Evolutionary conservation across 805 yeast species (phyloP).

Genomic region (Starmerella sirachaensis): DNA sequence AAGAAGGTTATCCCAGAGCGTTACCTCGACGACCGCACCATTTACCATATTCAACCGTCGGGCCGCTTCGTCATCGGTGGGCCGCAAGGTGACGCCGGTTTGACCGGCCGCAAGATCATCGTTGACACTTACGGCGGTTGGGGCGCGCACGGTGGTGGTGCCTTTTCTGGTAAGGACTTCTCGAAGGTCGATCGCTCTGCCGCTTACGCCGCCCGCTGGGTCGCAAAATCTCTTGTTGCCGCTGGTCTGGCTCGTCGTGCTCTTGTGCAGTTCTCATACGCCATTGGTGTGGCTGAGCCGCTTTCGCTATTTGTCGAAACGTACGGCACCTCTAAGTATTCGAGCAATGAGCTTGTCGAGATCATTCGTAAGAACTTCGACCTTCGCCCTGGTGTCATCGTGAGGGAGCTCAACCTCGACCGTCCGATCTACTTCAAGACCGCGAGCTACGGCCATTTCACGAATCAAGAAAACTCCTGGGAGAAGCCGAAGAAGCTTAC

Average conservation of each 20-base stretch:
- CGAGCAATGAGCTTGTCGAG: conserved; percentile 79
- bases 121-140: conserved; percentile 99
- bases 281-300: conserved; percentile 99
- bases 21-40: conserved; percentile 85
- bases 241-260: conserved; percentile 96
- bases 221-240: conserved; percentile 91
- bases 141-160: conserved; percentile 99
- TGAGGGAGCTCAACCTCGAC: conserved; percentile 90
- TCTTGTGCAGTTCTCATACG: conserved; percentile 96
- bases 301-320: conserved; percentile 94
- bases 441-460: conserved; percentile 99
- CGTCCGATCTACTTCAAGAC: conserved; percentile 99
- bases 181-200: conserved; percentile 99
- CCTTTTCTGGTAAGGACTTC: conserved; percentile 99
- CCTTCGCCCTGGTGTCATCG: conserved; percentile 98
- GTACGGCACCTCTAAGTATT: conserved; percentile 89
- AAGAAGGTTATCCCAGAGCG: conserved; percentile 86
- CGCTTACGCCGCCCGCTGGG: conserved; percentile 99
- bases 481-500: conserved; percentile 67
- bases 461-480: conserved; percentile 98
- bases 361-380: conserved; percentile 92
- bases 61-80: conserved; percentile 99
- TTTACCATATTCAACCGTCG: conserved; percentile 97
- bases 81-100: conserved; percentile 99
- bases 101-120: conserved; percentile 98